Percentiles rank a stretch among this genome's conserved stretches.
Evolutionary conservation across 78 protist genomes (phyloP).

Genomic region (Guillardia theta): DNA sequence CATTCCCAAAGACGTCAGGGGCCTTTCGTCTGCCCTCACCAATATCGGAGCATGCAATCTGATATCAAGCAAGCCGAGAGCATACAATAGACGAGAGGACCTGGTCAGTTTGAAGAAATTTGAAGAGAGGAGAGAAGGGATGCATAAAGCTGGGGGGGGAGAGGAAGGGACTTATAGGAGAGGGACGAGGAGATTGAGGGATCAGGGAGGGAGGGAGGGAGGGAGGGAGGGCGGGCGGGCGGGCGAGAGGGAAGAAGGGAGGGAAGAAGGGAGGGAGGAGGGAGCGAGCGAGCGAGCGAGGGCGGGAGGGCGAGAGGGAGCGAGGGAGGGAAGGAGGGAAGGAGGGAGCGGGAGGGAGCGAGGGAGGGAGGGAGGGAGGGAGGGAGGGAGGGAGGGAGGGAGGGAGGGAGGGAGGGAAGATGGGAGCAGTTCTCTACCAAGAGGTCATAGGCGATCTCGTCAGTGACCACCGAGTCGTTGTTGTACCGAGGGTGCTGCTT

Average conservation of each 20-base stretch:
- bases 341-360: background rate
- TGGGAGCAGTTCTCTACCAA: background rate
- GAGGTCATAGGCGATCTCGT: background rate
- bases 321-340: background rate
- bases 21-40: too few species aligned
- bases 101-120: background rate
- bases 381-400: background rate
- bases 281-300: background rate
- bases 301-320: background rate
- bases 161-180: background rate
- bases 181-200: background rate
- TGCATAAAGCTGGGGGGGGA: background rate
- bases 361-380: background rate
- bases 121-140: background rate
- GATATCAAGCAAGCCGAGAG: too few species aligned
- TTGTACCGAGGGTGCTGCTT: conserved; percentile 75
- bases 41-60: too few species aligned
- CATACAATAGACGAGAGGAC: background rate
- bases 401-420: background rate
- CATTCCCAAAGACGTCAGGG: background rate
- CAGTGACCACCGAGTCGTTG: conserved; percentile 63
- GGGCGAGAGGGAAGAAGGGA: background rate
- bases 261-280: background rate
- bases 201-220: background rate
- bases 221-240: background rate